Evolutionary conservation across 768 basidiomycete species (phyloP), one percentile per base, ranked within the genome.

Genomic region (Boletus reticulatus): DNA sequence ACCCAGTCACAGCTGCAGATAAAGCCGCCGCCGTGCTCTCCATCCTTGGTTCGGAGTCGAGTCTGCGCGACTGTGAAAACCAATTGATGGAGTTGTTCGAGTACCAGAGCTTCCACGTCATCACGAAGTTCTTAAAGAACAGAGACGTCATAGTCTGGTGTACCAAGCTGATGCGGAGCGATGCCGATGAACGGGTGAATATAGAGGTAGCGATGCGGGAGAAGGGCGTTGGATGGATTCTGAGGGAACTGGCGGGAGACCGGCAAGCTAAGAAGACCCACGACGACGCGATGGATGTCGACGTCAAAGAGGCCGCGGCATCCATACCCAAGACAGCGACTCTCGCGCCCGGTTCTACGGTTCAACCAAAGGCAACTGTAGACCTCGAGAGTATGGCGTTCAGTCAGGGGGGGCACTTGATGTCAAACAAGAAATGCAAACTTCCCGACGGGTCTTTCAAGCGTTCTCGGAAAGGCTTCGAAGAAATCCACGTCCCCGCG

Each of bases 401-500:
- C 74, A 85, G 85, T 44, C 94, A 98, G 65, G 97, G 95, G 22
- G 94, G 92, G 0, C 95, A 98, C 57, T 76, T 98, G 57, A 99
- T 98, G 96, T 92, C 92, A 16, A 98, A 98, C 77, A 98, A 98
- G 75, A 98, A 98, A 75, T 92, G 89, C 75, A 97, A 95, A 69
- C 85, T 98, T 4, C 97, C 97, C 0, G 94, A 97, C 39, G 97
- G 97, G 5, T 97, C 94, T 16, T 95, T 98, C 81, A 98, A 98
- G 75, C 88, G 96, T 44, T 83, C 91, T 17, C 87, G 89, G 73
- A 99, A 99, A 71, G 94, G 97, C 2, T 98, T 91, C 70, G 97
- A 98, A 70, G 97, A 99, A 71, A 95, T 99, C 32, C 94, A 98
- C 59, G 92, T 99, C 1, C 95, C 95, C 5, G 88, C 92, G 0